Base-by-base conservation (phyloP, 2,329 filamentous ascomycete species). In the Aspergillus puulaauensis region DNA sequence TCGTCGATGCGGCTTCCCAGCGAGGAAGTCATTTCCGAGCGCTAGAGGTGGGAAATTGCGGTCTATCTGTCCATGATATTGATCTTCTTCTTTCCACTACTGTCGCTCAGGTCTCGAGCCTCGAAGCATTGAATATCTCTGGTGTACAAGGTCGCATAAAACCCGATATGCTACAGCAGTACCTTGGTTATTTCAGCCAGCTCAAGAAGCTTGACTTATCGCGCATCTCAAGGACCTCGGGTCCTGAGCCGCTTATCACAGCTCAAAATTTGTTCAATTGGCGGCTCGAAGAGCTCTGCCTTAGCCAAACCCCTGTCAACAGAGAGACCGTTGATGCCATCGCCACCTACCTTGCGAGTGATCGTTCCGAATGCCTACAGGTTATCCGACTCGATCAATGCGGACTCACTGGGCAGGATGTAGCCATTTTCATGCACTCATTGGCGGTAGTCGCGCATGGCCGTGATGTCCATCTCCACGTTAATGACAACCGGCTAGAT, bases 1-100 rank as follows among this genome's bases (percentile, higher is more conserved):
- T 88, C 46, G 85, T 89, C 45, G 86, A 86, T 62, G 86, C 87
- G n/a, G 84, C 87, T 9, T 86, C 87, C 1, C 85, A 89, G 59
- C 80, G 82, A 62, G 78, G 78, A 24, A 88, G 86, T 56, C 85
- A 87, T 65, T 78, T 90, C 53, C 83, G 88, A 48, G 87, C 86
- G 1, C 77, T 90, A 17, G 88, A 90, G 66, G 79, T 89, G 54
- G 86, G 86, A 51, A 81, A 84, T 45, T 90, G 88, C 56, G 76
- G 76, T n/a, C 58, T 80, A 39, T 78, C 77, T n/a, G 73, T 80
- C 39, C 77, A 79, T 60, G 77, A 80, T 53, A 61, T 79, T 23
- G 77, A 86, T 46, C 78, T 89, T 43, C 75, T 90, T 14, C 74
- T 90, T 27, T 86, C 87, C 52, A 84, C 86, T 15, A 72, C 90